A percentile compares a stretch with the other conserved stretches of the same genome.
Evolutionary conservation across 2,329 filamentous ascomycete species (phyloP).

Genomic region (Calonectria multiphialidica): DNA sequence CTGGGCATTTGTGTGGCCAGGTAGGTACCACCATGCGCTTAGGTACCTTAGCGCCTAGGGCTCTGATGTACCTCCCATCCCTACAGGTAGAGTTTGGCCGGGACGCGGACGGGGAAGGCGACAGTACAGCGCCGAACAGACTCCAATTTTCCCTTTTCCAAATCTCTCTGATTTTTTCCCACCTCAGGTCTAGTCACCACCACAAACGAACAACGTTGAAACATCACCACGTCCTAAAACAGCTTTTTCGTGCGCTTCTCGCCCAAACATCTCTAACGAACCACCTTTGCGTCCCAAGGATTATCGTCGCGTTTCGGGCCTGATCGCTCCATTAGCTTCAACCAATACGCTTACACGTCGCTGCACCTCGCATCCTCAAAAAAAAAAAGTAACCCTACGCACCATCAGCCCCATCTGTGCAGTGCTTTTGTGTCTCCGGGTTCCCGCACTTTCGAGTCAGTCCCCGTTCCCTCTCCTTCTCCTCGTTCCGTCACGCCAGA

Average conservation of each 20-base stretch:
- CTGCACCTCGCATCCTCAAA: slow-evolving; percentile 35
- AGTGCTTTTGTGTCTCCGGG: slow-evolving; percentile 38
- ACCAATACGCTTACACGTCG: slow-evolving; percentile 35
- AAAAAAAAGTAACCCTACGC: slow-evolving; percentile 29
- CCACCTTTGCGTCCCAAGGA: background rate
- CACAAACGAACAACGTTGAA: slow-evolving; percentile 43
- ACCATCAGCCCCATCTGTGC: slow-evolving; percentile 27
- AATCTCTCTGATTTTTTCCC: slow-evolving; percentile 50
- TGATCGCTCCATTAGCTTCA: slow-evolving; percentile 11
- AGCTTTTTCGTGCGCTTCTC: slow-evolving; percentile 26
- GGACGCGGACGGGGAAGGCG: slow-evolving; percentile 9
- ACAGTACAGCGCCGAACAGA: slow-evolving; percentile 21
- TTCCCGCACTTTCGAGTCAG: slow-evolving; percentile 30
- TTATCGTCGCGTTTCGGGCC: slow-evolving; percentile 14
- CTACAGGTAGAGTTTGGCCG: slow-evolving; percentile 12
- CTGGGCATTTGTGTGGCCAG: background rate
- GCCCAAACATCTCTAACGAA: slow-evolving; percentile 31
- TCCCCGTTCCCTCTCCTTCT: slow-evolving; percentile 26
- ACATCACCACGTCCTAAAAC: slow-evolving; percentile 28
- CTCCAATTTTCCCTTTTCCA: slow-evolving; percentile 49
- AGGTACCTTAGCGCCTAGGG: slow-evolving; percentile 17
- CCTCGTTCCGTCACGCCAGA: slow-evolving; percentile 32
- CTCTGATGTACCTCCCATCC: slow-evolving; percentile 10
- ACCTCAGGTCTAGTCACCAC: slow-evolving; percentile 45
- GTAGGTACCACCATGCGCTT: background rate